phyloP scores from a whole-genome alignment of 1,284 basidiomycete species.

The Ceratobasidium theobromae region DNA sequence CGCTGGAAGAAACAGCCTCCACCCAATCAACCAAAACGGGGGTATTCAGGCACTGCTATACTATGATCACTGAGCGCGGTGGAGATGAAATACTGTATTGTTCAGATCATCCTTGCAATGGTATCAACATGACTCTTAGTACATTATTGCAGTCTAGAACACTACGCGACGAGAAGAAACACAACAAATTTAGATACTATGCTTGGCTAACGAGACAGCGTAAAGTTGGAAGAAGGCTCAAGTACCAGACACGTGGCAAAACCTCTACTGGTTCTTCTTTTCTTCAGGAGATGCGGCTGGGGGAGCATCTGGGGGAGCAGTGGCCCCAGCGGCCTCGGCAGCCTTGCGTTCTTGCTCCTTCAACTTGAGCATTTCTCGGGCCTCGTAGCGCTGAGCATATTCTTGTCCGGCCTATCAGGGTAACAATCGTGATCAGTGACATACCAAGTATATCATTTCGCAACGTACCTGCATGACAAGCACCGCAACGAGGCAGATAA shows the following conservation, averaged over 20 bases:
- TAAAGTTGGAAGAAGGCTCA: neutral
- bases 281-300: conserved; percentile 8
- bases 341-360: conserved; percentile 43
- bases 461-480: conserved; percentile 64
- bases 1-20: no score
- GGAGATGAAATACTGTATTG: no score
- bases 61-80: no score
- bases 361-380: conserved; percentile 55
- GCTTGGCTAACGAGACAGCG: neutral
- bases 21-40: no score
- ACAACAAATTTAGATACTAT: neutral
- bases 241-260: conserved; percentile 11
- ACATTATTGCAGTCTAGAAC: neutral
- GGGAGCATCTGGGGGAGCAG: neutral
- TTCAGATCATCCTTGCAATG: no score
- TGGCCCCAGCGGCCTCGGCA: conserved; percentile 20
- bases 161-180: neutral
- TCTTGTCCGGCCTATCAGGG: conserved; percentile 74
- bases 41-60: no score
- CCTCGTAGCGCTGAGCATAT: conserved; percentile 72
- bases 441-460: neutral
- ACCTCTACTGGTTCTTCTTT: conserved; percentile 31
- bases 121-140: neutral
- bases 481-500: conserved; percentile 63
- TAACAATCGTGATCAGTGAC: conserved; percentile 6